Conservation (phyloP, 1,284 basidiomycete genomes). For the Volvariella volvacea region DNA sequence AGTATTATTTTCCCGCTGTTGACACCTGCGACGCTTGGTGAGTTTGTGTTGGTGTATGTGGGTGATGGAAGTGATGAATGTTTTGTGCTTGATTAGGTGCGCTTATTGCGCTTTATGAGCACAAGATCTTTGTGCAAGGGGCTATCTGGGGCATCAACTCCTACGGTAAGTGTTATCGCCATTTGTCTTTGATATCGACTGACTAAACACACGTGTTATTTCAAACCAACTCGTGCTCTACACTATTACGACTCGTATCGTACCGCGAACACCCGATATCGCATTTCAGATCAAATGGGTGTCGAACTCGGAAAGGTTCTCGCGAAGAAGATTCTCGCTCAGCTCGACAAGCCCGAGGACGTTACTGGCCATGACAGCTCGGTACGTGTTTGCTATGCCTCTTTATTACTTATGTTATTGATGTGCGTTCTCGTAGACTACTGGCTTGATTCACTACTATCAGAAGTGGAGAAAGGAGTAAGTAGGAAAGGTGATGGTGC, state of each 20-base stretch:
- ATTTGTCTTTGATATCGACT: too few relatives aligned
- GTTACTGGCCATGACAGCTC: slow-evolving; percentile 91
- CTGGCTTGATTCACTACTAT: slow-evolving; percentile 91
- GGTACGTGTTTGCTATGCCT: slow-evolving; percentile 39
- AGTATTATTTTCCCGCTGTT: slow-evolving; percentile 92
- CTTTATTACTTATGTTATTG: slow-evolving; percentile 1
- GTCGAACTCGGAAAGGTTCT: slow-evolving; percentile 96
- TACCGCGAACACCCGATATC: not conserved
- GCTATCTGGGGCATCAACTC: slow-evolving; percentile 98
- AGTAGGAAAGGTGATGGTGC: too few relatives aligned
- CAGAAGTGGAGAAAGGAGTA: slow-evolving; percentile 79
- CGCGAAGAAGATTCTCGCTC: slow-evolving; percentile 90
- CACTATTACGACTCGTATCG: not conserved
- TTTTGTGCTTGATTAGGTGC: slow-evolving; percentile 55
- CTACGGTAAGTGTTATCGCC: slow-evolving; percentile 81
- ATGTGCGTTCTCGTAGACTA: slow-evolving; percentile 50
- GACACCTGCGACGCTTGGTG: slow-evolving; percentile 84
- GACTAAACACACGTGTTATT: too few relatives aligned
- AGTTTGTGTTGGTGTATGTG: slow-evolving; percentile 7
- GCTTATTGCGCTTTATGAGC: slow-evolving; percentile 90
- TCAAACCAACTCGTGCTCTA: too few relatives aligned
- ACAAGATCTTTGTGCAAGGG: slow-evolving; percentile 99
- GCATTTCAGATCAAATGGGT: slow-evolving; percentile 78
- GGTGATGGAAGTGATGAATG: too few relatives aligned
- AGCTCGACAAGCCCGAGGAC: slow-evolving; percentile 77